These are phyloP conservation scores for Lactarius hatsudake DNA, from an alignment of 768 basidiomycete species.

Conservation along the genomic window DNA sequence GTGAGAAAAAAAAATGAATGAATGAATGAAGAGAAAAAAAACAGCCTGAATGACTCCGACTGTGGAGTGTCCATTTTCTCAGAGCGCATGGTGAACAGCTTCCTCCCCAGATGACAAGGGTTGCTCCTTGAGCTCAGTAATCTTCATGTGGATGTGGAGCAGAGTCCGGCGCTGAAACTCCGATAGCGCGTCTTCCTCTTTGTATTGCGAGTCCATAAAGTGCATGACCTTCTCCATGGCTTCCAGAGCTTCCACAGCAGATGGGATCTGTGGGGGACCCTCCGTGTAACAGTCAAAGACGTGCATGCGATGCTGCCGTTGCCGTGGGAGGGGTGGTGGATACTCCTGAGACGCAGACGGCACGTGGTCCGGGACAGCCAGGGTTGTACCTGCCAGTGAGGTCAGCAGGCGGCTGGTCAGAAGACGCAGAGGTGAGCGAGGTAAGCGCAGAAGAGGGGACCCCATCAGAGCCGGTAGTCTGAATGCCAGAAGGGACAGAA, in stretches of 20 bases:
- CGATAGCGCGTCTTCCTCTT: conserved; percentile 42
- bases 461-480: conserved; percentile 17
- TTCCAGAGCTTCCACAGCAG: conserved; percentile 50
- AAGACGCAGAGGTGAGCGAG: conserved; percentile 21
- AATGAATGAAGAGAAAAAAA: background rate
- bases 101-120: conserved; percentile 17
- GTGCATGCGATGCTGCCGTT: conserved; percentile 25
- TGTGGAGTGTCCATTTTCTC: conserved; percentile 15
- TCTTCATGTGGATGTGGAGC: conserved; percentile 43
- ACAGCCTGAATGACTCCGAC: conserved; percentile 2
- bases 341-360: conserved; percentile 19
- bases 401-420: conserved; percentile 22
- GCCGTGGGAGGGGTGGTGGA: conserved; percentile 15
- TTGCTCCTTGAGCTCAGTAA: conserved; percentile 23
- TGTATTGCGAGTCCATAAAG: conserved; percentile 47
- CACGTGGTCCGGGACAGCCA: conserved; percentile 24
- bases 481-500: conserved; percentile 19
- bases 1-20: background rate
- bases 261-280: conserved; percentile 31
- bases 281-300: conserved; percentile 24
- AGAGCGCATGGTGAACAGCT: conserved; percentile 18
- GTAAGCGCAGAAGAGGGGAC: conserved; percentile 20
- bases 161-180: conserved; percentile 49
- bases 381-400: conserved; percentile 17
- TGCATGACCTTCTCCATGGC: conserved; percentile 53